Evolutionary conservation across 108 stramenopile genomes (phyloP), one percentile per base, ranked within the genome.

Genomic region (Pseudonitzschia delicatissima): DNA sequence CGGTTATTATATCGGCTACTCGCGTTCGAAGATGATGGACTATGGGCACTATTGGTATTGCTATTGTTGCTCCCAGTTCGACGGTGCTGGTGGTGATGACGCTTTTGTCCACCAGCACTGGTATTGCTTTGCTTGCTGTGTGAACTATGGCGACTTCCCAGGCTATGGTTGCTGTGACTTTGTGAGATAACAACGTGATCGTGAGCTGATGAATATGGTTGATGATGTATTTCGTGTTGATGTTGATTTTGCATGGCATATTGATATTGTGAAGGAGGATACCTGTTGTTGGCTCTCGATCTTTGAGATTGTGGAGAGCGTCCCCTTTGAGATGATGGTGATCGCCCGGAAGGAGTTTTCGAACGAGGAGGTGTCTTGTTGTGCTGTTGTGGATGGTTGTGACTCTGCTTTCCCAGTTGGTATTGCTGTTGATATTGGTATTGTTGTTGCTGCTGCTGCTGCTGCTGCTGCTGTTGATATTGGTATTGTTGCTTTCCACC

Each of bases 401-500:
- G n/a, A n/a, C n/a, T n/a, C n/a, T n/a, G n/a, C n/a, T 27, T 27
- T 12, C 31, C 6, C 17, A 31, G 53, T 15, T 33, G 15, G 2
- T 55, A 29, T 11, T 55, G 31, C 31, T 33, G 32, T 9, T 31
- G n/a, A n/a, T n/a, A n/a, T n/a, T n/a, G n/a, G n/a, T n/a, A n/a
- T n/a, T n/a, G n/a, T n/a, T n/a, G n/a, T n/a, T n/a, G n/a, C n/a
- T n/a, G n/a, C n/a, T 27, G n/a, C 15, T 55, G 29, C 17, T 55
- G 53, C 4, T 33, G 15, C 2, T 55, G 53, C 3, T 55, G 31
- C 31, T 33, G 32, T 9, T 31, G 53, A 27, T 33, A 29, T 33
- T 55, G 53, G 29, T 55, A 29, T 5, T 55, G 53, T 29, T 55
- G 29, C 47, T 21, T 48, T n/a, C n/a, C n/a, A n/a, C n/a, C n/a